Percentiles rank a stretch among this genome's conserved stretches.
phyloP scores from a whole-genome alignment of 305 asterid species.

The Solanum chacoense region DNA sequence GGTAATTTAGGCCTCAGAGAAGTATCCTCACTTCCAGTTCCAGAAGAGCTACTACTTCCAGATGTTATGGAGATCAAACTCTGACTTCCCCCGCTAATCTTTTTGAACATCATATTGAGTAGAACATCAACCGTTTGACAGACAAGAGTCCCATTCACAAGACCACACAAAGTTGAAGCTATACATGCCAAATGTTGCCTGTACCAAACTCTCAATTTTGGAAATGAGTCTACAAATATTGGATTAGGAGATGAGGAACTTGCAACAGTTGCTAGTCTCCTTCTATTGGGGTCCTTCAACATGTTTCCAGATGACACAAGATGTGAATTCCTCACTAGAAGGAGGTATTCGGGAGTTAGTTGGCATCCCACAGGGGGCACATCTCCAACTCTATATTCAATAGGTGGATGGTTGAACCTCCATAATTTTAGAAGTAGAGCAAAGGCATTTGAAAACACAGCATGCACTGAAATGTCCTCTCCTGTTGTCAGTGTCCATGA shows the following conservation, averaged over 20 bases:
- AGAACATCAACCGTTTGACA: conserved; percentile 69
- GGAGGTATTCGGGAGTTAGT: conserved; percentile 89
- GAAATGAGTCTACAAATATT: conserved; percentile 93
- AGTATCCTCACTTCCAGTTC: conserved; percentile 60
- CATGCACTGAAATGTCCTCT: conserved; percentile 80
- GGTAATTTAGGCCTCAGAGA: conserved; percentile 67
- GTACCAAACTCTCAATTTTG: conserved; percentile 91
- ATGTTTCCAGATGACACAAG: conserved; percentile 42
- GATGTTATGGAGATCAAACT: conserved; percentile 45
- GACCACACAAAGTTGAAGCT: conserved; percentile 93
- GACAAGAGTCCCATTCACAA: conserved; percentile 74
- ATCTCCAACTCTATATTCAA: conserved; percentile 88
- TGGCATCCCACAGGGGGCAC: conserved; percentile 95
- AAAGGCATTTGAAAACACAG: conserved; percentile 87
- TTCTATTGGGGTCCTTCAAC: conserved; percentile 66
- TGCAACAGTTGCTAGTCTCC: conserved; percentile 71
- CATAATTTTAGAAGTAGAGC: conserved; percentile 89
- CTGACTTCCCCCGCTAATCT: conserved; percentile 49
- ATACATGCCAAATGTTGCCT: conserved; percentile 91
- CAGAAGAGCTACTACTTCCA: conserved; percentile 78
- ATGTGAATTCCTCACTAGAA: conserved; percentile 71
- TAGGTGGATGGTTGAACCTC: conserved; percentile 93
- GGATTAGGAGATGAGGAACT: conserved; percentile 58
- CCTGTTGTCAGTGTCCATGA: conserved; percentile 67
- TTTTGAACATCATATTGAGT: conserved; percentile 83